Percentiles rank a stretch among this genome's conserved stretches.
These are phyloP conservation scores for Endoconidiophora polonica DNA, from an alignment of 2,329 filamentous ascomycete species.

Conservation along the genomic window DNA sequence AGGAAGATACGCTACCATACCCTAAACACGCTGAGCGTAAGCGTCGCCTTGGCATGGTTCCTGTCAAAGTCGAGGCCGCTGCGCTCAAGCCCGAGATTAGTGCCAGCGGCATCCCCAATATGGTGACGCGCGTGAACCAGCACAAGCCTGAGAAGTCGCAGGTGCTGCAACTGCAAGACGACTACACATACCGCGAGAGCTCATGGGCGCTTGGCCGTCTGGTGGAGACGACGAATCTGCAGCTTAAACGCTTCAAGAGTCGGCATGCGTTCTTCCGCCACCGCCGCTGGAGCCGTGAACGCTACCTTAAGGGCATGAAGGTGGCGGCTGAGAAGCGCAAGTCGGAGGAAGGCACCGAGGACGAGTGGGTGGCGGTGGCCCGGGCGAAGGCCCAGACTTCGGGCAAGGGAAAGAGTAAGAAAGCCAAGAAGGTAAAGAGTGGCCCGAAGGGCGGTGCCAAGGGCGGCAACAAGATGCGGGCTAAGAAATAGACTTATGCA, in stretches of 20 bases:
- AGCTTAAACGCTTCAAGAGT: conserved; percentile 33
- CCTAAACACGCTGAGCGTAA: conserved; percentile 56
- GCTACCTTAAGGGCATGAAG: conserved; percentile 25
- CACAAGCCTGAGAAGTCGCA: conserved; percentile 27
- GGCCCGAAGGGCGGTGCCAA: conserved; percentile 19
- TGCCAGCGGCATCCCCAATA: conserved; percentile 32
- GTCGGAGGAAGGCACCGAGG: conserved; percentile 15
- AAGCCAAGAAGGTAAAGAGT: conserved; percentile 22
- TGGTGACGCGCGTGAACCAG: conserved; percentile 24
- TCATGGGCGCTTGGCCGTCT: conserved; percentile 42
- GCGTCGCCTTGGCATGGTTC: conserved; percentile 59
- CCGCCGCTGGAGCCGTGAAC: conserved; percentile 26
- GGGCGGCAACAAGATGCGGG: conserved; percentile 22
- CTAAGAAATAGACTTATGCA: conserved; percentile 6
- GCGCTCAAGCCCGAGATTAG: conserved; percentile 25
- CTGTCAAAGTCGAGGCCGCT: conserved; percentile 20
- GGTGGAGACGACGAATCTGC: conserved; percentile 32
- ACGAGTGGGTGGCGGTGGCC: conserved; percentile 17
- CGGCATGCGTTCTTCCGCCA: conserved; percentile 33
- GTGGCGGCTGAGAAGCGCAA: conserved; percentile 22
- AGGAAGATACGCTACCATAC: conserved; percentile 63
- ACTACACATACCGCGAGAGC: conserved; percentile 44
- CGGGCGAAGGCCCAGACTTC: conserved; percentile 17
- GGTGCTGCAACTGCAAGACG: conserved; percentile 31
- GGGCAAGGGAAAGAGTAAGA: conserved; percentile 20